A percentile compares a stretch with the other conserved stretches of the same genome.
These are phyloP conservation scores for Gigaspora rosea DNA, from an alignment of 192 early-diverging fungal genomes.

Conservation along the genomic window DNA sequence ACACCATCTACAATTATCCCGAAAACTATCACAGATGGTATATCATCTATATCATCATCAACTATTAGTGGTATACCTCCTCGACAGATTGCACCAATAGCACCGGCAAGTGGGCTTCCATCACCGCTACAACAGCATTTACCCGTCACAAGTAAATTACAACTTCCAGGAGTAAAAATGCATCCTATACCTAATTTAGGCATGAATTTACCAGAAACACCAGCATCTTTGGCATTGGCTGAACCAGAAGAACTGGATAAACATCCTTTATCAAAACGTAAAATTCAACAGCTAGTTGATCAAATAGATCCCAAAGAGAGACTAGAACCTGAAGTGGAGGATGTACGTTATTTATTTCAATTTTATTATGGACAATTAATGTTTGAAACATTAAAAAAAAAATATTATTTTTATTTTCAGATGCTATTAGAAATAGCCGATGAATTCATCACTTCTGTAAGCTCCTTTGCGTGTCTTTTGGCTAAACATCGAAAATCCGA, in stretches of 20 bases:
- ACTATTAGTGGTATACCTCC: background rate
- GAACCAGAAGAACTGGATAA: background rate
- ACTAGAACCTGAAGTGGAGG: constrained; percentile 81
- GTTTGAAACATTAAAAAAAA: background rate
- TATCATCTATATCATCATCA: background rate
- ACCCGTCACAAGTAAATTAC: background rate
- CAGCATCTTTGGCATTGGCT: background rate
- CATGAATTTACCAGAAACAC: background rate
- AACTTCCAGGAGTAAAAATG: background rate
- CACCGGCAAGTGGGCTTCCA: background rate
- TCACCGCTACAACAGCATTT: background rate
- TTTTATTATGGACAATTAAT: background rate
- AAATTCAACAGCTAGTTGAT: constrained; percentile 82
- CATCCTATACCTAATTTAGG: background rate
- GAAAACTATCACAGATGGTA: background rate
- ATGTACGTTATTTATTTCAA: constrained; percentile 48
- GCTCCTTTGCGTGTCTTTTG: constrained; percentile 77
- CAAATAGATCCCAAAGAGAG: constrained; percentile 80
- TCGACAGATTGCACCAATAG: constrained; percentile 7
- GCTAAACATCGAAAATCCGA: constrained; percentile 82
- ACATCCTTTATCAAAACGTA: constrained; percentile 57
- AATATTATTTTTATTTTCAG: constrained; percentile 36
- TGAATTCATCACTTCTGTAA: constrained; percentile 86
- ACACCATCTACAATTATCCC: background rate
- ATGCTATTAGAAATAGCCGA: constrained; percentile 83